Conservation (phyloP, 2,329 filamentous ascomycete genomes). For the Alternaria arbusti region DNA sequence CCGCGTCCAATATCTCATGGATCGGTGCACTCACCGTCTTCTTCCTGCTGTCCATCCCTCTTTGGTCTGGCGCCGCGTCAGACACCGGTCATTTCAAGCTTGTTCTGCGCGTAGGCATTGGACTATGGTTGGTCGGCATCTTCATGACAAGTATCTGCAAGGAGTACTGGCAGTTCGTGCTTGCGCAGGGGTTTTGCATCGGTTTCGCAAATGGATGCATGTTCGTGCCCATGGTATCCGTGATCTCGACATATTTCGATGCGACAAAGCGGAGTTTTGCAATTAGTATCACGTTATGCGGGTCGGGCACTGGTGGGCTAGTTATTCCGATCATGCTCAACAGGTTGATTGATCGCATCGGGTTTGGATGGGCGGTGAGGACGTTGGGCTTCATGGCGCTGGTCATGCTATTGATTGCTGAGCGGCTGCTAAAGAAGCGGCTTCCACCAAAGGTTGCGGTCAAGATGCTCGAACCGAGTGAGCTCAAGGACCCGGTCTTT, state of each 20-base stretch:
- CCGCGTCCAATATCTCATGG: constrained; percentile 39
- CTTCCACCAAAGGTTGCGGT: constrained; percentile 21
- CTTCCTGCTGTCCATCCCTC: constrained; percentile 36
- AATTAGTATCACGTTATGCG: constrained; percentile 53
- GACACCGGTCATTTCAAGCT: constrained; percentile 38
- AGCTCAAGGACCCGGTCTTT: constrained; percentile 26
- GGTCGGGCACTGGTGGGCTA: constrained; percentile 52
- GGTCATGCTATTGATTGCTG: constrained; percentile 58
- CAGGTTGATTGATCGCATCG: constrained; percentile 61
- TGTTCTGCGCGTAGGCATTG: constrained; percentile 33
- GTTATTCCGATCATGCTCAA: constrained; percentile 60
- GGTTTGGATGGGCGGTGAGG: constrained; percentile 67
- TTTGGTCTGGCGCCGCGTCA: constrained; percentile 34
- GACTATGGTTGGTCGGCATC: constrained; percentile 30
- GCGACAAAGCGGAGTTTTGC: constrained; percentile 49
- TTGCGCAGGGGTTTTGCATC: constrained; percentile 45
- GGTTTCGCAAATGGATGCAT: constrained; percentile 52
- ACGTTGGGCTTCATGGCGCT: constrained; percentile 50
- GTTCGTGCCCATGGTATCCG: constrained; percentile 62
- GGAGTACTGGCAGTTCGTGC: constrained; percentile 29
- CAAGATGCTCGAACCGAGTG: constrained; percentile 20
- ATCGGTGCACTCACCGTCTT: constrained; percentile 44
- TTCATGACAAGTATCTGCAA: constrained; percentile 26
- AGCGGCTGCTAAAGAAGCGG: constrained; percentile 24
- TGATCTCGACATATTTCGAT: constrained; percentile 51